A percentile compares a stretch with the other conserved stretches of the same genome.
Conservation (phyloP, 2,329 filamentous ascomycete genomes). For the Beauveria australis region DNA sequence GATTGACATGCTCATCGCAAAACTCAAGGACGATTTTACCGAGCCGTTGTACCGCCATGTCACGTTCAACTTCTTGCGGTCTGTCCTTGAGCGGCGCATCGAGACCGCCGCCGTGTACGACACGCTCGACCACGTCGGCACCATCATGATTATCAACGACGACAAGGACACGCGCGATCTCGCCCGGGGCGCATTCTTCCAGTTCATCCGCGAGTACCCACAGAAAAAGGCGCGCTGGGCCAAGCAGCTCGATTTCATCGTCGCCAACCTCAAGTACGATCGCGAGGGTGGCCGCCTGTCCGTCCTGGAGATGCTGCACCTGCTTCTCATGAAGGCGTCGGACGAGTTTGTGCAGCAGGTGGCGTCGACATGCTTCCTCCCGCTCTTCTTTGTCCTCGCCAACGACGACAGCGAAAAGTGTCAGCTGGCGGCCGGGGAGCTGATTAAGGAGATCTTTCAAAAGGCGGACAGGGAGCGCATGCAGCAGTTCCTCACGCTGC, state of each 20-base stretch:
- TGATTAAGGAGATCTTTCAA: slow-evolving; percentile 75
- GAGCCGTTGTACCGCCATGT: slow-evolving; percentile 88
- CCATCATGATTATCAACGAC: slow-evolving; percentile 93
- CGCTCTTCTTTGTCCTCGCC: slow-evolving; percentile 73
- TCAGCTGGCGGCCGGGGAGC: slow-evolving; percentile 67
- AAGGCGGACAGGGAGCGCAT: slow-evolving; percentile 66
- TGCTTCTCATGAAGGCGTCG: slow-evolving; percentile 77
- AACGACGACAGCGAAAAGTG: slow-evolving; percentile 88
- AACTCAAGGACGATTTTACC: slow-evolving; percentile 80
- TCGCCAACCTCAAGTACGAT: slow-evolving; percentile 85
- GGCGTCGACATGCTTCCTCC: slow-evolving; percentile 72
- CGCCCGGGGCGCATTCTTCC: slow-evolving; percentile 82
- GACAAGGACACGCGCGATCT: slow-evolving; percentile 81
- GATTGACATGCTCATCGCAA: slow-evolving; percentile 72
- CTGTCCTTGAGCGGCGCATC: slow-evolving; percentile 76
- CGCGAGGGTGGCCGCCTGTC: slow-evolving; percentile 83
- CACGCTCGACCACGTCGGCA: slow-evolving; percentile 77
- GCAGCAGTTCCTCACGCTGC: slow-evolving; percentile 59
- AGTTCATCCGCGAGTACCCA: slow-evolving; percentile 90
- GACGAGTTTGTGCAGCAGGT: slow-evolving; percentile 78
- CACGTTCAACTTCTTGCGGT: slow-evolving; percentile 88
- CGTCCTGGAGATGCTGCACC: slow-evolving; percentile 83
- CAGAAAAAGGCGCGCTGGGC: slow-evolving; percentile 83
- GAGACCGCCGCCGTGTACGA: slow-evolving; percentile 87
- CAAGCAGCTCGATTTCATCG: slow-evolving; percentile 81